Percentiles rank a stretch among this genome's conserved stretches.
These are phyloP conservation scores for Solanum chacoense DNA, from an alignment of 305 asterid species.

Conservation along the genomic window DNA sequence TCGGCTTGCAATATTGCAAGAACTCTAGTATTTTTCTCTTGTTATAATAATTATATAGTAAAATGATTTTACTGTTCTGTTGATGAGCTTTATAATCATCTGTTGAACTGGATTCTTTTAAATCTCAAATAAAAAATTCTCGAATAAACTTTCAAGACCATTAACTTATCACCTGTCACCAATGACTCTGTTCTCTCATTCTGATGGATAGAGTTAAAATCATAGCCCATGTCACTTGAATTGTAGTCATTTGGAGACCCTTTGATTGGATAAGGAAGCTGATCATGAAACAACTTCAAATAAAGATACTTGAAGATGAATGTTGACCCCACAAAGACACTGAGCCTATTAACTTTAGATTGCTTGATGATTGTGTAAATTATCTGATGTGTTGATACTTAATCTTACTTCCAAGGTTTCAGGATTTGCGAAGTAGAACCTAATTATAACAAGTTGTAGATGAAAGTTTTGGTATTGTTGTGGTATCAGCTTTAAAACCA, in stretches of 20 bases:
- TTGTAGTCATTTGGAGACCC: neutral
- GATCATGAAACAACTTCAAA: neutral
- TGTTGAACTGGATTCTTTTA: neutral
- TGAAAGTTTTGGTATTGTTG: neutral
- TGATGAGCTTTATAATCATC: neutral
- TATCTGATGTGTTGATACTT: neutral
- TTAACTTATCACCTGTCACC: neutral
- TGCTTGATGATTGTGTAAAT: neutral
- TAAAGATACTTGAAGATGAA: neutral
- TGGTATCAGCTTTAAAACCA: neutral
- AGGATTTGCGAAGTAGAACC: neutral
- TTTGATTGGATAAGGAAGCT: neutral
- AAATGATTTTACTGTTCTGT: neutral
- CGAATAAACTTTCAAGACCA: neutral
- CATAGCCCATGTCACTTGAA: neutral
- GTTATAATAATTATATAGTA: neutral
- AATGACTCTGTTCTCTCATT: neutral
- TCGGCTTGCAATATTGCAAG: constrained; percentile 9
- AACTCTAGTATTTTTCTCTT: neutral
- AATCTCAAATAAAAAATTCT: neutral
- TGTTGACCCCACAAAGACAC: neutral
- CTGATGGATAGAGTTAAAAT: neutral
- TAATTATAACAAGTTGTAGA: neutral
- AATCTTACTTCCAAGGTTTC: neutral
- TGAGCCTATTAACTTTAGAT: neutral